Evolutionary conservation across 192 early-diverging fungal species (phyloP).

Genomic region (Spizellomyces sp.): DNA sequence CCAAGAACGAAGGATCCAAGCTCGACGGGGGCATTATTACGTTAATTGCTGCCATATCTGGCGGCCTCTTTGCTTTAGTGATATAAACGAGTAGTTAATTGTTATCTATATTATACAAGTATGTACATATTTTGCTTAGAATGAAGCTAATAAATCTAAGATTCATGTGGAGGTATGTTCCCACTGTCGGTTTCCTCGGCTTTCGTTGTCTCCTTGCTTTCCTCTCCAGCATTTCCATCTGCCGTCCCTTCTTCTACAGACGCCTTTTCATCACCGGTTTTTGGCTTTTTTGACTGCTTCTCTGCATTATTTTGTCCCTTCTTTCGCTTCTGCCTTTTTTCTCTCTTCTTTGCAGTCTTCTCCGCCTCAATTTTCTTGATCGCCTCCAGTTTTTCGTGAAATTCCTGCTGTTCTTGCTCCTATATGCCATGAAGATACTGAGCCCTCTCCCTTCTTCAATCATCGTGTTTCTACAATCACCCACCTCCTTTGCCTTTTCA

Average conservation of each 20-base stretch:
- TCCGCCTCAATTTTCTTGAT: conserved; percentile 72
- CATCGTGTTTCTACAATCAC: neutral
- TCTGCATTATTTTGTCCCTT: conserved; percentile 24
- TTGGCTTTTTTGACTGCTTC: no score
- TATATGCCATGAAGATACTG: conserved; percentile 7
- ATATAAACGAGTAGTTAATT: no score
- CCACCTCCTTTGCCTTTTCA: conserved; percentile 67
- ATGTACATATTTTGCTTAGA: no score
- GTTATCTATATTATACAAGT: no score
- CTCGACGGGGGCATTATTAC: neutral
- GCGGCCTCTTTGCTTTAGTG: no score
- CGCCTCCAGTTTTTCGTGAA: conserved; percentile 57
- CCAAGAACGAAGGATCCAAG: neutral
- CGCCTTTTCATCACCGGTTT: no score
- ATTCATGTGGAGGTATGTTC: no score
- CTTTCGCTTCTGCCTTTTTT: conserved; percentile 81
- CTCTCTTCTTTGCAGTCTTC: conserved; percentile 84
- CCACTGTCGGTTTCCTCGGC: conserved; percentile 1
- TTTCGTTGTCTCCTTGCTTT: conserved; percentile 34
- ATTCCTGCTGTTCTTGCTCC: conserved; percentile 63
- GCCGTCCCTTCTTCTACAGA: no score
- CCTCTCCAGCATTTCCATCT: neutral
- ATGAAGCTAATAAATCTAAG: no score
- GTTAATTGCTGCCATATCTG: no score
- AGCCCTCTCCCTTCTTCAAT: neutral